phyloP scores from a whole-genome alignment of 176 grass and related monocot species.

The Triticum dicoccoides region DNA sequence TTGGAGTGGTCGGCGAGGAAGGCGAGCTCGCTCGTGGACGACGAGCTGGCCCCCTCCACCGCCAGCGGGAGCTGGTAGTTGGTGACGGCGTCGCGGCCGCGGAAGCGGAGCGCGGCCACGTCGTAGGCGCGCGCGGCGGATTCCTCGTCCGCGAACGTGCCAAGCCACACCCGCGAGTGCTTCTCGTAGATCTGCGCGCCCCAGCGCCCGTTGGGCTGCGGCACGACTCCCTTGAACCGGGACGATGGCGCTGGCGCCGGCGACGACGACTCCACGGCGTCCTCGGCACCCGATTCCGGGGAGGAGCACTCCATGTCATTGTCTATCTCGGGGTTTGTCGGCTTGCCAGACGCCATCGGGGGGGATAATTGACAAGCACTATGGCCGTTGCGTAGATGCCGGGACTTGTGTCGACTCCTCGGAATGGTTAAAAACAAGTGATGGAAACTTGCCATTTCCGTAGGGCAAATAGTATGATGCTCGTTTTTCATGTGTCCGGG shows the following conservation, averaged over 20 bases:
- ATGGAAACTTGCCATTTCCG: neutral
- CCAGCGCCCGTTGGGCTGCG: conserved; percentile 76
- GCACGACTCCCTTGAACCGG: conserved; percentile 74
- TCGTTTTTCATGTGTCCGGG: too few relatives aligned
- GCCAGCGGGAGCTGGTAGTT: conserved; percentile 20
- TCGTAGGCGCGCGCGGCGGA: conserved; percentile 67
- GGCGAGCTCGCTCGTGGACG: conserved; percentile 6
- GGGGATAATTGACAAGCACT: neutral
- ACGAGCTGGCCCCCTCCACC: neutral
- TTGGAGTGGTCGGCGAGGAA: conserved; percentile 66
- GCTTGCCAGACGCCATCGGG: neutral
- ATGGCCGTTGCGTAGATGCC: neutral
- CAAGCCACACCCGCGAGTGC: conserved; percentile 78
- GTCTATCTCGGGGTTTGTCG: neutral
- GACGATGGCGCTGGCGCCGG: conserved; percentile 4
- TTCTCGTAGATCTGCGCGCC: conserved; percentile 79
- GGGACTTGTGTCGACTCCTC: neutral
- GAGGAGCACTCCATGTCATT: neutral
- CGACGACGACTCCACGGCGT: neutral
- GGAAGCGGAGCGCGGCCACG: conserved; percentile 69
- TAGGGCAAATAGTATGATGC: too few relatives aligned
- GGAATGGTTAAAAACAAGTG: neutral
- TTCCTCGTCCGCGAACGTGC: conserved; percentile 56
- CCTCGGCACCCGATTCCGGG: neutral
- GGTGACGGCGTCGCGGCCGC: conserved; percentile 59